phyloP scores from a whole-genome alignment of 352 stramenopile genomes.

The Globisporangium viniferum region DNA sequence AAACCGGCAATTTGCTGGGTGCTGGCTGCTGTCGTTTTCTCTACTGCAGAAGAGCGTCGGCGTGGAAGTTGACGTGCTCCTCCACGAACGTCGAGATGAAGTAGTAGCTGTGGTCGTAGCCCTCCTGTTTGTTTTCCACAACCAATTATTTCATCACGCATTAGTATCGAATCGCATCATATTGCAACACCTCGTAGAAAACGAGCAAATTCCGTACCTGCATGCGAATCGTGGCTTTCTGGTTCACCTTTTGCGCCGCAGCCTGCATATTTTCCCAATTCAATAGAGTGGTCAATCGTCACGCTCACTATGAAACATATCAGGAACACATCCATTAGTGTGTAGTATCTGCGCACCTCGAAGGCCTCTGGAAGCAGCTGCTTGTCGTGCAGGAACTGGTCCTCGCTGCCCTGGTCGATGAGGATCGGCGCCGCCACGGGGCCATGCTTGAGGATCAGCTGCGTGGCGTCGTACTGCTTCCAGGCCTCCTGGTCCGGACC shows the following conservation, averaged over 20 bases:
- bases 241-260: conserved; percentile 73
- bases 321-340: neutral
- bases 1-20: neutral
- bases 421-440: conserved; percentile 73
- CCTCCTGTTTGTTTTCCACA: conserved; percentile 42
- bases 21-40: neutral
- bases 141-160: neutral
- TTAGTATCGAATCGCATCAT: neutral
- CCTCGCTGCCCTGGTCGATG: conserved; percentile 88
- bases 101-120: conserved; percentile 98
- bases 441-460: conserved; percentile 75
- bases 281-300: neutral
- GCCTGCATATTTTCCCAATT: conserved; percentile 19
- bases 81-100: conserved; percentile 97
- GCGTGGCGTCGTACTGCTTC: conserved; percentile 92
- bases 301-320: neutral
- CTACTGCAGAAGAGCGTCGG: conserved; percentile 73
- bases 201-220: conserved; percentile 23
- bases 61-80: conserved; percentile 95
- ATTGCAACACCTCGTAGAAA: neutral
- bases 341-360: conserved; percentile 28
- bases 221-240: conserved; percentile 81
- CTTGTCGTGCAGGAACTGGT: conserved; percentile 87
- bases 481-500: conserved; percentile 85
- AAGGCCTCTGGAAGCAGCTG: conserved; percentile 92